These are phyloP conservation scores for Termitomyces sp. DNA, from an alignment of 768 basidiomycete genomes.

Conservation along the genomic window DNA sequence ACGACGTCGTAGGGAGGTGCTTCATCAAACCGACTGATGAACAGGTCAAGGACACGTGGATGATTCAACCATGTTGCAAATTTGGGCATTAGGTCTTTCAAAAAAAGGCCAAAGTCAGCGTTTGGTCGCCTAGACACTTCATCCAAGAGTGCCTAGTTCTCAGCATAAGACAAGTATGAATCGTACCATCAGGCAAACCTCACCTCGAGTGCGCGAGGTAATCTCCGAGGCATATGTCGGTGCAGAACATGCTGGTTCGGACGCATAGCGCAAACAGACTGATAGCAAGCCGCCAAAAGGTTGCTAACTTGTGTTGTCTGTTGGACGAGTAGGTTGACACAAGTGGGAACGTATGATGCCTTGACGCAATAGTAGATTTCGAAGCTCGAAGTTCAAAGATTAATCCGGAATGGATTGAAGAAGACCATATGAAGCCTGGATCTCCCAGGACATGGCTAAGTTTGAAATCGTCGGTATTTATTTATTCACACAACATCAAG, in stretches of 20 bases:
- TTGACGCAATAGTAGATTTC: neutral
- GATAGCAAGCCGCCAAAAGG: neutral
- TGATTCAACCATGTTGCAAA: neutral
- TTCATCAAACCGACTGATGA: neutral
- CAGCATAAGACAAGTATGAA: neutral
- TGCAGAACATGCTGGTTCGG: neutral
- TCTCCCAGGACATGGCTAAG: no score
- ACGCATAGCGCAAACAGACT: neutral
- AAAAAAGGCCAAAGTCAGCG: neutral
- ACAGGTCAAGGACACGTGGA: neutral
- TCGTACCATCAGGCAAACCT: neutral
- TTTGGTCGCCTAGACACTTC: neutral
- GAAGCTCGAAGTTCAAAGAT: neutral
- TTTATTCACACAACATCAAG: no score
- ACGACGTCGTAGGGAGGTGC: neutral
- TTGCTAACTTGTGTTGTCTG: neutral
- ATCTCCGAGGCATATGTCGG: neutral
- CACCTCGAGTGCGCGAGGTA: neutral
- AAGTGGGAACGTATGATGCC: neutral
- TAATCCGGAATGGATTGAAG: neutral
- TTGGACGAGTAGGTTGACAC: neutral
- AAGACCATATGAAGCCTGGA: no score
- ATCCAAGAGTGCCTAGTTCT: neutral
- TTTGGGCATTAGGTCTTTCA: neutral
- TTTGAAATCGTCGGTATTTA: no score